Evolutionary conservation across 1,284 basidiomycete genomes (phyloP).

Genomic region (Ceratobasidium sp.): DNA sequence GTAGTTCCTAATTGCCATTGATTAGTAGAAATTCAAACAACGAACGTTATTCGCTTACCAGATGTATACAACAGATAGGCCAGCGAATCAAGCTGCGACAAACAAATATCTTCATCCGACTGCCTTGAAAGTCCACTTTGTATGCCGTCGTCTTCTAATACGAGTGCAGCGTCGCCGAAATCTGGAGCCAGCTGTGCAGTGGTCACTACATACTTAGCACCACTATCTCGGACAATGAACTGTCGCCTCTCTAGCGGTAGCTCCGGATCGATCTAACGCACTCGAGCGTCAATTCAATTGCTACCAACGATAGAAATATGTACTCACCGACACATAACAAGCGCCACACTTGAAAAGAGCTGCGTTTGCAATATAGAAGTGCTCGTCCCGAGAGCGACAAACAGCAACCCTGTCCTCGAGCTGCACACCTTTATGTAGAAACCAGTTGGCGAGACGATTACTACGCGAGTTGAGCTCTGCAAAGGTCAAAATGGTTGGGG

Average conservation of each 20-base stretch:
- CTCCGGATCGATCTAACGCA: conserved; percentile 62
- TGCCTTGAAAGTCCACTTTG: conserved; percentile 53
- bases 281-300: neutral
- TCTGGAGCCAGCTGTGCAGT: conserved; percentile 48
- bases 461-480: conserved; percentile 55
- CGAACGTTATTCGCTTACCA: conserved; percentile 51
- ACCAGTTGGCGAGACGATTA: conserved; percentile 60
- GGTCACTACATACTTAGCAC: conserved; percentile 59
- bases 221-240: conserved; percentile 61
- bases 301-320: neutral
- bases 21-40: neutral
- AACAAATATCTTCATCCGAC: conserved; percentile 52
- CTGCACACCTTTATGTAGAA: conserved; percentile 56
- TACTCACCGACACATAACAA: conserved; percentile 64
- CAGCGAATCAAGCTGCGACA: conserved; percentile 54
- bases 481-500: conserved; percentile 52
- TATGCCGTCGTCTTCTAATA: conserved; percentile 48
- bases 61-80: conserved; percentile 67
- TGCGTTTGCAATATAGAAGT: conserved; percentile 61
- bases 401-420: conserved; percentile 61
- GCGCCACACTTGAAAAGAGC: conserved; percentile 64
- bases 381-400: conserved; percentile 59
- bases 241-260: conserved; percentile 61
- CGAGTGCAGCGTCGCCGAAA: conserved; percentile 42
- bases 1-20: conserved; percentile 59